phyloP scores from a whole-genome alignment of 140 eudicot species.

The Erigeron philadelphicus region DNA sequence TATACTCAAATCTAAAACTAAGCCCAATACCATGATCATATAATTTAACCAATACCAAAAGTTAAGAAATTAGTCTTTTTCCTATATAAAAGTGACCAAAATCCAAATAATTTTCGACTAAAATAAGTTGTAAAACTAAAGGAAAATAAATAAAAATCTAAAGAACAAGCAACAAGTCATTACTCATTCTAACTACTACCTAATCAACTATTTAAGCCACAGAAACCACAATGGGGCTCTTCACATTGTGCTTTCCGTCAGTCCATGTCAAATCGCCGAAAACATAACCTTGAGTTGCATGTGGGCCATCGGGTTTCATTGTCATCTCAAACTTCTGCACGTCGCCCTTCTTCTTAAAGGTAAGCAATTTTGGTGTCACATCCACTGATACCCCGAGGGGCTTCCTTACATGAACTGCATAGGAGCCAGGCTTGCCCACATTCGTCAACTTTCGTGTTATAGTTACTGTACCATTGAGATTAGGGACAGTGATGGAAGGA shows the following conservation, averaged over 20 bases:
- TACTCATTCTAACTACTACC: constrained; percentile 16
- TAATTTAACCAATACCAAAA: too few relatives aligned
- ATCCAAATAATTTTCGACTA: not conserved
- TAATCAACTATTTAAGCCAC: constrained; percentile 6
- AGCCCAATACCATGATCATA: too few relatives aligned
- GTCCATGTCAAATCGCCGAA: constrained; percentile 63
- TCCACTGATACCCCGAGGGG: constrained; percentile 43
- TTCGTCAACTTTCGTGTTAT: constrained; percentile 46
- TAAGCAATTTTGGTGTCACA: constrained; percentile 43
- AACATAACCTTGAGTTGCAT: constrained; percentile 4
- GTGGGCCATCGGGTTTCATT: constrained; percentile 18
- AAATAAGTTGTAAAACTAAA: not conserved
- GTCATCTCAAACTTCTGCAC: constrained; percentile 44
- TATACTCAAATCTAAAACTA: too few relatives aligned
- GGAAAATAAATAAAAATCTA: not conserved
- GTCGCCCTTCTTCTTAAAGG: constrained; percentile 40
- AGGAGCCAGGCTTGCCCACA: constrained; percentile 48
- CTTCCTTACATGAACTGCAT: constrained; percentile 34
- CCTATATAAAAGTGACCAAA: not conserved
- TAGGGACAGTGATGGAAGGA: constrained; percentile 53
- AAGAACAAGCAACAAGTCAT: constrained; percentile 24
- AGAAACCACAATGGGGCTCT: constrained; percentile 55
- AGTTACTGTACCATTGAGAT: constrained; percentile 24
- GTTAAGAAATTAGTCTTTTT: too few relatives aligned
- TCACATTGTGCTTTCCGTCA: constrained; percentile 53